Evolutionary conservation across 768 basidiomycete genomes (phyloP).

Genomic region (Pseudohyphozyma bogoriensis): DNA sequence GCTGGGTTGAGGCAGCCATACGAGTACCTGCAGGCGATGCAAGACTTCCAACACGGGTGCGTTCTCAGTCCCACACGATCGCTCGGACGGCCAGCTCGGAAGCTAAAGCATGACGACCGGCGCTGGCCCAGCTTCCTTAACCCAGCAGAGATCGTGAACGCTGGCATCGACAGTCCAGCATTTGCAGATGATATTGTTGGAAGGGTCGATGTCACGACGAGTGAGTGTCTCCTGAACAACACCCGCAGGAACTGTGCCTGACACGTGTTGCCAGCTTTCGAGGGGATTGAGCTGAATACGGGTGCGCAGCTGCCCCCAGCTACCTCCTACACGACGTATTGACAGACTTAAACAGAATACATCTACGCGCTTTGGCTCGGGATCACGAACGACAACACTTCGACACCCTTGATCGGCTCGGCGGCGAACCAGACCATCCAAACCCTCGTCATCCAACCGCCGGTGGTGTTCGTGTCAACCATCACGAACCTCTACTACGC

Average conservation of each 20-base stretch:
- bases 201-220: conserved; percentile 1
- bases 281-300: too few species aligned
- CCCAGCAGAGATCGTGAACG: not conserved
- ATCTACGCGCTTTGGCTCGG: not conserved
- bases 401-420: not conserved
- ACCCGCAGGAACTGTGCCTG: too few species aligned
- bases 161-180: not conserved
- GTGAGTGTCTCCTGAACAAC: too few species aligned
- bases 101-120: too few species aligned
- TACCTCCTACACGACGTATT: too few species aligned
- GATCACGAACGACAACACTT: not conserved
- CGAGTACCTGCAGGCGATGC: too few species aligned
- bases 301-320: too few species aligned
- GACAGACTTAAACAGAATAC: conserved; percentile 1
- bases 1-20: too few species aligned
- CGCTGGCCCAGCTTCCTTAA: conserved; percentile 5
- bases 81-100: too few species aligned
- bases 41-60: too few species aligned
- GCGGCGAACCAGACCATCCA: not conserved
- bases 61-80: too few species aligned
- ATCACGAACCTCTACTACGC: not conserved
- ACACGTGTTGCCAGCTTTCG: too few species aligned
- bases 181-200: conserved; percentile 1
- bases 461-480: not conserved
- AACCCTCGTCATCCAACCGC: conserved; percentile 1